These are phyloP conservation scores for Phytophthora cryptogea DNA, from an alignment of 352 stramenopile genomes.

Conservation along the genomic window DNA sequence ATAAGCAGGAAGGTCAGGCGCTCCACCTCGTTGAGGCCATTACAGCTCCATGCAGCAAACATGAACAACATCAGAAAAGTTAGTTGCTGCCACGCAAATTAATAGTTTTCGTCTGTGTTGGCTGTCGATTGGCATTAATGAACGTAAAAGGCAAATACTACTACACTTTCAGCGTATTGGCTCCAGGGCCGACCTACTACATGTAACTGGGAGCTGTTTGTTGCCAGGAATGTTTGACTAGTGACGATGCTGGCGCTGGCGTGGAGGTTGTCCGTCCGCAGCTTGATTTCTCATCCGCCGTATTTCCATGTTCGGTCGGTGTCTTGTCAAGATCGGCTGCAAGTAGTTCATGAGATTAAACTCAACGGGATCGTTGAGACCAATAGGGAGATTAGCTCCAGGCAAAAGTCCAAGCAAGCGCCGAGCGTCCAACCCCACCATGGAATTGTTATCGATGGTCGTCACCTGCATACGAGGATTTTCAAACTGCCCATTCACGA, in stretches of 20 bases:
- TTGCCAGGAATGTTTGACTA: neutral
- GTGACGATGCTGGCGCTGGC: neutral
- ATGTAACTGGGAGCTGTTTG: neutral
- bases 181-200: no score
- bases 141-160: no score
- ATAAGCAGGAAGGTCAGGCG: constrained; percentile 26
- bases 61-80: constrained; percentile 22
- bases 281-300: no score
- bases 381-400: constrained; percentile 4
- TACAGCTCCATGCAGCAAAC: constrained; percentile 15
- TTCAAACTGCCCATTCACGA: constrained; percentile 13
- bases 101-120: constrained; percentile 19
- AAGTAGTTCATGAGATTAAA: constrained; percentile 4
- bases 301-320: no score
- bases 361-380: constrained; percentile 9
- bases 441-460: neutral
- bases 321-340: no score
- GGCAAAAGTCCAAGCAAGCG: constrained; percentile 7
- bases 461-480: neutral
- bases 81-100: constrained; percentile 17
- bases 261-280: neutral
- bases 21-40: neutral
- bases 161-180: no score
- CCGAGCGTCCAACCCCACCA: constrained; percentile 6
- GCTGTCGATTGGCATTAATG: constrained; percentile 1